These are phyloP conservation scores for Chenopodium suecicum DNA, from an alignment of 148 eudicot genomes.

Conservation along the genomic window DNA sequence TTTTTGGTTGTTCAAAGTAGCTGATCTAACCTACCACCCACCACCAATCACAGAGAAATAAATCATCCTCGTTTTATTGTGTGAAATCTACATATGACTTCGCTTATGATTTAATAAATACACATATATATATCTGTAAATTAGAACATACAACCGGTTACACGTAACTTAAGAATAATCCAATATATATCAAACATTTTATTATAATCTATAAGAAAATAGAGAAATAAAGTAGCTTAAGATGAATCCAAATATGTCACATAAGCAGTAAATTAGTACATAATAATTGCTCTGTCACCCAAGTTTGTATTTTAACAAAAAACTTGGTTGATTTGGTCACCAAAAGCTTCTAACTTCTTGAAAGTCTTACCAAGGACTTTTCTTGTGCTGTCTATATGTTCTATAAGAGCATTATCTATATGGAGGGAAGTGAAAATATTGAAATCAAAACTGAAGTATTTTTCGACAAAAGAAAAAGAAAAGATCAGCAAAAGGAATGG, in stretches of 20 bases:
- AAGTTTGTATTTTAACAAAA: not conserved
- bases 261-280: slow-evolving; percentile 8
- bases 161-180: too few relatives aligned
- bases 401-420: slow-evolving; percentile 1
- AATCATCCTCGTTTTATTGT: not conserved
- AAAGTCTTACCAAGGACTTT: not conserved
- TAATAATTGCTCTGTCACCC: slow-evolving; percentile 14
- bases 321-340: slow-evolving; percentile 31
- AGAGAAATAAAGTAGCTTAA: not conserved
- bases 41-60: not conserved
- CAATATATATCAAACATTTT: not conserved
- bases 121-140: too few relatives aligned
- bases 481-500: slow-evolving; percentile 27
- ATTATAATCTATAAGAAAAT: not conserved
- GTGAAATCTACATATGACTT: not conserved
- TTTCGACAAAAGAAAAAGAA: not conserved
- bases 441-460: not conserved
- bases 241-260: not conserved
- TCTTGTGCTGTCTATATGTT: not conserved
- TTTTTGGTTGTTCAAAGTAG: slow-evolving; percentile 5
- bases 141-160: too few relatives aligned
- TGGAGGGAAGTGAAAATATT: not conserved
- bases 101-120: not conserved
- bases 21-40: slow-evolving; percentile 26
- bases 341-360: slow-evolving; percentile 17